phyloP scores from a whole-genome alignment of 352 stramenopile genomes.

The Phytophthora tubulina region DNA sequence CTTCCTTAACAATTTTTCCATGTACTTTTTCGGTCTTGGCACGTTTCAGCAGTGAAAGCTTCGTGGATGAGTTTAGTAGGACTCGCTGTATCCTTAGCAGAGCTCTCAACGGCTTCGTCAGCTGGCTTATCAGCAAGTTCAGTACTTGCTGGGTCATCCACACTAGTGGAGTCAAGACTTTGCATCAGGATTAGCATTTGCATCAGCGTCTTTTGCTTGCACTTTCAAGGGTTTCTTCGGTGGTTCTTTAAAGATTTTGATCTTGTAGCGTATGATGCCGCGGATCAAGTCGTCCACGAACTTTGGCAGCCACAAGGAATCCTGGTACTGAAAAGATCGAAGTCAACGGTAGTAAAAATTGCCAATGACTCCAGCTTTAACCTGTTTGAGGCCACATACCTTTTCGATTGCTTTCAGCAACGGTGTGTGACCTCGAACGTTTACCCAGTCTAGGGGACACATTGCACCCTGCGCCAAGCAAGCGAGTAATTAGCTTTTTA shows the following conservation, averaged over 20 bases:
- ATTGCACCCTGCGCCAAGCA: conserved; percentile 24
- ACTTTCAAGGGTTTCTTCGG: conserved; percentile 36
- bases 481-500: not conserved
- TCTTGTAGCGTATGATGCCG: conserved; percentile 79
- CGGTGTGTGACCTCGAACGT: conserved; percentile 53
- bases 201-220: conserved; percentile 4
- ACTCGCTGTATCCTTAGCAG: not conserved
- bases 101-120: conserved; percentile 7
- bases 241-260: conserved; percentile 71
- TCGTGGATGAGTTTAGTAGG: not conserved
- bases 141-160: not conserved
- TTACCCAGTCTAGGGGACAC: conserved; percentile 67
- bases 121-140: not conserved
- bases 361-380: not conserved
- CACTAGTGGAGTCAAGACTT: not conserved
- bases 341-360: not conserved
- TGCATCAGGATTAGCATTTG: no score
- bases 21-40: conserved; percentile 16
- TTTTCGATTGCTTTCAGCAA: conserved; percentile 68
- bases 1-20: conserved; percentile 12
- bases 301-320: conserved; percentile 72
- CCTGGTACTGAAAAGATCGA: conserved; percentile 51
- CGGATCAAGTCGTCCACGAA: conserved; percentile 78
- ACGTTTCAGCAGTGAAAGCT: conserved; percentile 20
- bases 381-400: conserved; percentile 20